These are phyloP conservation scores for Alternaria dauci DNA, from an alignment of 2,329 filamentous ascomycete species.

Conservation along the genomic window DNA sequence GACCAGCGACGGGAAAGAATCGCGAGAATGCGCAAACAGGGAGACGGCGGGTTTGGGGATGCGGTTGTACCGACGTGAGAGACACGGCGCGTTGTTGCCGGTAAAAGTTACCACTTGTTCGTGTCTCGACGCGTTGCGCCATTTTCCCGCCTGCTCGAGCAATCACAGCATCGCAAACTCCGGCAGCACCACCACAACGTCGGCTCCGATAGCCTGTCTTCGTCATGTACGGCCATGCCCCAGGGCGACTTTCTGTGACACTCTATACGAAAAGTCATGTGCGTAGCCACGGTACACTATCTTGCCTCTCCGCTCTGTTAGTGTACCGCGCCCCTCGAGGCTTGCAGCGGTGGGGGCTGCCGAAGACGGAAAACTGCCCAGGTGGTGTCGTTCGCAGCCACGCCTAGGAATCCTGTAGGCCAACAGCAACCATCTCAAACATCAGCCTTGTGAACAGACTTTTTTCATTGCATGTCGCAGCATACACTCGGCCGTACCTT, in stretches of 20 bases:
- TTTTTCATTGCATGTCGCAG: background rate
- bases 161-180: conserved; percentile 26
- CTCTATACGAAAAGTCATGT: background rate
- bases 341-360: background rate
- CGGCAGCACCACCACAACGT: conserved; percentile 5
- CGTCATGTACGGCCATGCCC: background rate
- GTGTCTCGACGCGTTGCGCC: conserved; percentile 24
- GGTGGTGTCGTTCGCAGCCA: background rate
- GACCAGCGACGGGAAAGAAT: background rate
- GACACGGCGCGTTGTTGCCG: conserved; percentile 14
- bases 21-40: conserved; percentile 1
- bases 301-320: background rate
- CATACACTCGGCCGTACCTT: background rate
- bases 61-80: background rate
- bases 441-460: background rate
- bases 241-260: background rate
- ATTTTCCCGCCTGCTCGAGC: conserved; percentile 23
- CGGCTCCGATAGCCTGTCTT: conserved; percentile 16
- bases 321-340: background rate
- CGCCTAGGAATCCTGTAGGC: background rate
- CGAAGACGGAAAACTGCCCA: background rate
- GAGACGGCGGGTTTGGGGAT: background rate
- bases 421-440: background rate
- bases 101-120: conserved; percentile 29
- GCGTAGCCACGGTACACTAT: background rate